Base-by-base conservation (phyloP, 164 flowering plant species). In the Vitis cinerea region DNA sequence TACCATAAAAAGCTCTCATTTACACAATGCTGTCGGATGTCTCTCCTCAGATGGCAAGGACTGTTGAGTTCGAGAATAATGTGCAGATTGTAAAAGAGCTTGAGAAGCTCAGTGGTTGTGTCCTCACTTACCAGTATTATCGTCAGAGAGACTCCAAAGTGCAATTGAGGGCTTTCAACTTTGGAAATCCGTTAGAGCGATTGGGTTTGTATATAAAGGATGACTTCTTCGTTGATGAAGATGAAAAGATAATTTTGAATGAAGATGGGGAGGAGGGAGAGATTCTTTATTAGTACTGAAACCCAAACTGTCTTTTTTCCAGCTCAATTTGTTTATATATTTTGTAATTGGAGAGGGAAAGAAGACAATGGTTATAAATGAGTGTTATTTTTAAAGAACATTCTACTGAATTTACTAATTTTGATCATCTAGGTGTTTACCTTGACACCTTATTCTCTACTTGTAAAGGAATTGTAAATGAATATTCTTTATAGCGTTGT, bases 41-140 rank as follows among this genome's bases (percentile, higher is more conserved):
- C 15, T 11, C 9, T n/a, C 8, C 65, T 7, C 82, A 91, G 97
- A 84, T 91, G 81, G 84, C 84, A 62, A 88, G 65, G 73, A 90
- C 95, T 8, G 94, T 85, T 10, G 87, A 87, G 37, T 73, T 92
- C 16, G 75, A 86, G 30, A 86, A 83, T 59, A 87, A 82, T 51
- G 37, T 68, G 9, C 69, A 59, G 31, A 68, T 83, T 47, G 66
- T 85, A 37, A 84, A 83, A 71, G 93, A 90, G 27, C 79, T 89
- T 11, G 89, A 86, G 72, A 71, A 59, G 73, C 30, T 91, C 27
- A 63, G 65, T 65, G 81, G 81, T 1, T 69, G 30, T 23, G 50
- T 58, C 19, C 66, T 51, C 44, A 37, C 44, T 37, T 37, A 37
- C 7, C 44, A 37, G 10, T 55, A 74, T 4, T 12, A 13, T 68